Conservation (phyloP, 192 early-diverging fungal genomes). For the Haplosporangium gracile region DNA sequence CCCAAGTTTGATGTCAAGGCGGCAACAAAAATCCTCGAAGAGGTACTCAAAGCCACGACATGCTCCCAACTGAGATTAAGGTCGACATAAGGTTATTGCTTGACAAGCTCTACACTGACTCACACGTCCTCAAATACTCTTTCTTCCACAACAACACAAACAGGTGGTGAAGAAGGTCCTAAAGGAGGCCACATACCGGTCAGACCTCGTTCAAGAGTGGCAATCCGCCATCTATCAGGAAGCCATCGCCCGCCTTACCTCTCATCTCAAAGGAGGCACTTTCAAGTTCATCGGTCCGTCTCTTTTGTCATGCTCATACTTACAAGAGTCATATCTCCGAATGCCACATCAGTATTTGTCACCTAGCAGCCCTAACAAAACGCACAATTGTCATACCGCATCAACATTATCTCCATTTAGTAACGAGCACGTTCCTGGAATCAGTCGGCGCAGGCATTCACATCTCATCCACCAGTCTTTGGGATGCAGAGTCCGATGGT, state of each 20-base stretch:
- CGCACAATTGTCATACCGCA: background rate
- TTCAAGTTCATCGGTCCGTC: conserved; percentile 44
- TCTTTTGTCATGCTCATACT: background rate
- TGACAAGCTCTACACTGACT: background rate
- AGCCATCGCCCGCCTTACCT: conserved; percentile 25
- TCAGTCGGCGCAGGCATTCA: conserved; percentile 41
- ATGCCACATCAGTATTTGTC: background rate
- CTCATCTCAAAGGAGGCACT: conserved; percentile 35
- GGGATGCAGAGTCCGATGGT: conserved; percentile 54
- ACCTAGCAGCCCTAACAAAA: no score
- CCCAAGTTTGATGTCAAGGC: conserved; percentile 37
- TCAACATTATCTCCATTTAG: background rate
- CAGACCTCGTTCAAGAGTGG: conserved; percentile 49
- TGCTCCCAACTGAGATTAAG: background rate
- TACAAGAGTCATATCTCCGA: background rate
- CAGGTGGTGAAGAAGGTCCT: conserved; percentile 48
- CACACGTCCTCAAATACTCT: background rate
- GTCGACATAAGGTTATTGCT: background rate
- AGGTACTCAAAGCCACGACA: conserved; percentile 4
- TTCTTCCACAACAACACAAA: background rate
- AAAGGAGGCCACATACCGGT: conserved; percentile 35
- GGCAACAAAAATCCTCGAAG: conserved; percentile 33
- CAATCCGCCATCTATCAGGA: conserved; percentile 45
- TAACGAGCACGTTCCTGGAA: conserved; percentile 45
- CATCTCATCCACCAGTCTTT: conserved; percentile 47